Conservation (phyloP, 2,329 filamentous ascomycete genomes). For the Calonectria crousiana region DNA sequence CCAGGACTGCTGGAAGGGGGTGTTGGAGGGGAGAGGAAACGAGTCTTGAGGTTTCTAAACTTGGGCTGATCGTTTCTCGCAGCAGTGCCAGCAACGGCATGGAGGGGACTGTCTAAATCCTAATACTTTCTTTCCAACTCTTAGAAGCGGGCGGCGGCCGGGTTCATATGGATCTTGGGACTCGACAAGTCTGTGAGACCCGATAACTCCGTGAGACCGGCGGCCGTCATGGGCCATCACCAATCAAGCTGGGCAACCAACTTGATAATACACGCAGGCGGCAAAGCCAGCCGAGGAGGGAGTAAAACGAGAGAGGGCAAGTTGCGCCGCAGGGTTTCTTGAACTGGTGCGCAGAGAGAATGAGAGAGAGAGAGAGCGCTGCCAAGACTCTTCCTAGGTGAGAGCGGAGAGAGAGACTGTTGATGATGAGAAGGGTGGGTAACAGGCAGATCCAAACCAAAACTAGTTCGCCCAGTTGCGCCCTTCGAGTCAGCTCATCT, state of each 20-base stretch:
- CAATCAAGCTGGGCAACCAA: background rate
- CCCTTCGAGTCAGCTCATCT: constrained; percentile 13
- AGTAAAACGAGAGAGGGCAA: background rate
- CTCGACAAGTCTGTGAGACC: background rate
- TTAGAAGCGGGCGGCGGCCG: background rate
- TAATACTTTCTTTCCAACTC: background rate
- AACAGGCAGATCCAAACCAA: constrained; percentile 2
- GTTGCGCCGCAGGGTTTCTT: background rate
- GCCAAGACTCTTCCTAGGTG: background rate
- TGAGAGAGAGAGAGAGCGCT: background rate
- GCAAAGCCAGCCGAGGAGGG: background rate
- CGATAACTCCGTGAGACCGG: background rate
- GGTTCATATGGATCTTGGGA: constrained; percentile 3
- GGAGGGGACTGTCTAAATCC: background rate
- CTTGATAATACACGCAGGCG: background rate
- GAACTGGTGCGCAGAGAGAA: background rate
- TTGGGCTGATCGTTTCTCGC: background rate
- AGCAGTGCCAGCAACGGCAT: background rate
- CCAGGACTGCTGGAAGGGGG: background rate
- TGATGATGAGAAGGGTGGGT: background rate
- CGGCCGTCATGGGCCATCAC: background rate
- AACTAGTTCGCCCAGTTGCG: background rate
- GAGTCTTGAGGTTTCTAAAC: background rate
- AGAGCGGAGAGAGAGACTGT: background rate
- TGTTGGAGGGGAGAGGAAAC: background rate